These are phyloP conservation scores for Rhytidhysteron rufulum DNA, from an alignment of 2,329 filamentous ascomycete species.

Conservation along the genomic window DNA sequence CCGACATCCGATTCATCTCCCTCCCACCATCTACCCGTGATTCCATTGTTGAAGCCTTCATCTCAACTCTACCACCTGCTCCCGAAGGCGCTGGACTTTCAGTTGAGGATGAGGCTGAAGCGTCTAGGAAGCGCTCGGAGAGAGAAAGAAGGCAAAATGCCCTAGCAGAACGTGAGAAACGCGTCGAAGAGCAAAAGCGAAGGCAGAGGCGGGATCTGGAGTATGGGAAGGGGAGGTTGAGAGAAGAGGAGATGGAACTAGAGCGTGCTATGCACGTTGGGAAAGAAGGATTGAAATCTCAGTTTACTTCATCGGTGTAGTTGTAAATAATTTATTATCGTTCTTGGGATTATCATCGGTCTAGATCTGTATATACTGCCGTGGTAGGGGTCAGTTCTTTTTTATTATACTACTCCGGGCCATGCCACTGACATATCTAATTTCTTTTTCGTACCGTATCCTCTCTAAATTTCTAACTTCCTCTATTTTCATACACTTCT, in stretches of 20 bases:
- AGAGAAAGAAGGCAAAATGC: slow-evolving; percentile 58
- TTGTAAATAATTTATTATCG: too few species aligned
- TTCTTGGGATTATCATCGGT: too few species aligned
- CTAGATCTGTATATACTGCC: too few species aligned
- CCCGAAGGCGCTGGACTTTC: slow-evolving; percentile 43
- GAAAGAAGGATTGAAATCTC: slow-evolving; percentile 62
- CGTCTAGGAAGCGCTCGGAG: slow-evolving; percentile 32
- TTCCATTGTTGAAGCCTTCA: slow-evolving; percentile 61
- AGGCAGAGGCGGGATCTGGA: slow-evolving; percentile 57
- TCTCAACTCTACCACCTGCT: slow-evolving; percentile 60
- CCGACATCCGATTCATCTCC: slow-evolving; percentile 67
- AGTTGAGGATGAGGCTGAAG: slow-evolving; percentile 51
- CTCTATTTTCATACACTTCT: too few species aligned
- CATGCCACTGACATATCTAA: too few species aligned
- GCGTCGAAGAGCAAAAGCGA: slow-evolving; percentile 61
- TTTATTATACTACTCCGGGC: too few species aligned
- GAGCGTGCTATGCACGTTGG: slow-evolving; percentile 66
- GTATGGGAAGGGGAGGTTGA: slow-evolving; percentile 57
- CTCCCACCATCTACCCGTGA: slow-evolving; percentile 61
- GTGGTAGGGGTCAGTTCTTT: too few species aligned
- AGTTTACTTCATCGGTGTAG: slow-evolving; percentile 47
- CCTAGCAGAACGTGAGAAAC: slow-evolving; percentile 59
- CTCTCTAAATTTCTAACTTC: background rate
- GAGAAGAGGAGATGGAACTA: slow-evolving; percentile 65
- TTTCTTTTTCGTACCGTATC: background rate